Evolutionary conservation across 2,329 filamentous ascomycete genomes (phyloP).

Genomic region (Fusarium coffeatum): DNA sequence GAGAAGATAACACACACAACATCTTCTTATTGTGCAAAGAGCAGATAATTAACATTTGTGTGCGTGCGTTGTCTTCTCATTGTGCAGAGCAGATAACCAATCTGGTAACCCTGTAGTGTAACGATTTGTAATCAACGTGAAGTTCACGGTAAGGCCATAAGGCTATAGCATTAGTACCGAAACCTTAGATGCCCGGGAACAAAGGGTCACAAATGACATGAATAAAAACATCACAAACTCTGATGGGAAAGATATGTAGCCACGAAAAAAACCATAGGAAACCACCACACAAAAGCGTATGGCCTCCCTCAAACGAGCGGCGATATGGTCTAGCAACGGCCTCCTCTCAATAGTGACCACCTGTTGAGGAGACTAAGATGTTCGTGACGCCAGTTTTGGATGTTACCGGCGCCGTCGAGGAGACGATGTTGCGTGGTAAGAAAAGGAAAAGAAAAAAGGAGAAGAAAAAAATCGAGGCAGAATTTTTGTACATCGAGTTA

Average conservation of each 20-base stretch:
- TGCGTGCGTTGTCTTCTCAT: too few relatives aligned
- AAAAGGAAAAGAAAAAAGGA: constrained; percentile 36
- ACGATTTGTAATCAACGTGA: too few relatives aligned
- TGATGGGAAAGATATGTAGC: constrained; percentile 50
- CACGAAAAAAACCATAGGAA: constrained; percentile 57
- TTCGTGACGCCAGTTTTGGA: constrained; percentile 43
- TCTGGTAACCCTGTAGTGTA: too few relatives aligned
- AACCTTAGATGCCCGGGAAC: neutral
- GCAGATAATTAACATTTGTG: too few relatives aligned
- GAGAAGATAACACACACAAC: too few relatives aligned
- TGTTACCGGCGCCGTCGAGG: constrained; percentile 41
- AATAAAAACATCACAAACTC: constrained; percentile 6
- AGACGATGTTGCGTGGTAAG: constrained; percentile 50
- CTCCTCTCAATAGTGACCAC: constrained; percentile 37
- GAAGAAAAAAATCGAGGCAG: neutral
- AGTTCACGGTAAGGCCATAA: too few relatives aligned
- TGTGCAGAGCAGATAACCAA: too few relatives aligned
- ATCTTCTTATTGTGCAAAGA: too few relatives aligned
- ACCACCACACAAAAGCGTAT: constrained; percentile 54
- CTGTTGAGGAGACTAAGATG: constrained; percentile 41
- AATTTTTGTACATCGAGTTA: constrained; percentile 26
- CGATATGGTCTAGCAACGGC: constrained; percentile 54
- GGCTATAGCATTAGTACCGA: too few relatives aligned
- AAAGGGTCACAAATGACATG: neutral
- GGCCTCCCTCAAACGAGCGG: constrained; percentile 60